phyloP scores from a whole-genome alignment of 2,329 filamentous ascomycete genomes.

The Amauroascus verrucosus region DNA sequence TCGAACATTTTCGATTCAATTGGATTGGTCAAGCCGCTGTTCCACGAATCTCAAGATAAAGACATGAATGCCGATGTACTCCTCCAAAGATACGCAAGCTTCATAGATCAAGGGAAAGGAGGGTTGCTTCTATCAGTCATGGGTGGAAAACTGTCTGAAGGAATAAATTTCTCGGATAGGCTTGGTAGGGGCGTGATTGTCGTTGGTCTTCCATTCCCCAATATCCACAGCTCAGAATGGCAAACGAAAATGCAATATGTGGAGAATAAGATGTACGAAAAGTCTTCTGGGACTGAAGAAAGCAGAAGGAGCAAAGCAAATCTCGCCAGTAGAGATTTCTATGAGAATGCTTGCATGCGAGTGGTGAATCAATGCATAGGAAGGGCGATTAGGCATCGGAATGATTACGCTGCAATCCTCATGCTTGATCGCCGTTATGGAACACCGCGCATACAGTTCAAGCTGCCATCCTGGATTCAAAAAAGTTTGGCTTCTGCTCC shows the following conservation, averaged over 20 bases:
- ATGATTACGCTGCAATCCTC: constrained; percentile 84
- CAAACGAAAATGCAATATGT: constrained; percentile 84
- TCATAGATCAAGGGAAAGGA: constrained; percentile 54
- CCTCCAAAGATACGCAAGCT: constrained; percentile 60
- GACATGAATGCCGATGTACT: constrained; percentile 52
- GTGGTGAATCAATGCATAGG: constrained; percentile 96
- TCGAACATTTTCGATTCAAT: constrained; percentile 26
- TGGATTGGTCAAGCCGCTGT: constrained; percentile 36
- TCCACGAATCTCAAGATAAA: constrained; percentile 43
- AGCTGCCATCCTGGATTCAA: constrained; percentile 83
- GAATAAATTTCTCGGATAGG: constrained; percentile 92
- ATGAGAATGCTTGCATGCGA: constrained; percentile 92
- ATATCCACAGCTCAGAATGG: constrained; percentile 82
- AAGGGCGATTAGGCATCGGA: constrained; percentile 74
- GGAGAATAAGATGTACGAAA: constrained; percentile 47
- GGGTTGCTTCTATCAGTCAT: constrained; percentile 82
- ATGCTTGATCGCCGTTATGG: constrained; percentile 73
- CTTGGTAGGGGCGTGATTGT: constrained; percentile 83
- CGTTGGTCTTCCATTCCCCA: constrained; percentile 88
- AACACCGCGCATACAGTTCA: constrained; percentile 60
- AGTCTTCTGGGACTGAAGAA: constrained; percentile 20
- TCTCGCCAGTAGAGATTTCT: constrained; percentile 60
- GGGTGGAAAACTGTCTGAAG: constrained; percentile 89
- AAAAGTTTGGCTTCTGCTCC: constrained; percentile 45
- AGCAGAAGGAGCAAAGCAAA: constrained; percentile 32